These are phyloP conservation scores for Rhodomyrtus psidioides DNA, from an alignment of 441 rosid genomes.

Conservation along the genomic window DNA sequence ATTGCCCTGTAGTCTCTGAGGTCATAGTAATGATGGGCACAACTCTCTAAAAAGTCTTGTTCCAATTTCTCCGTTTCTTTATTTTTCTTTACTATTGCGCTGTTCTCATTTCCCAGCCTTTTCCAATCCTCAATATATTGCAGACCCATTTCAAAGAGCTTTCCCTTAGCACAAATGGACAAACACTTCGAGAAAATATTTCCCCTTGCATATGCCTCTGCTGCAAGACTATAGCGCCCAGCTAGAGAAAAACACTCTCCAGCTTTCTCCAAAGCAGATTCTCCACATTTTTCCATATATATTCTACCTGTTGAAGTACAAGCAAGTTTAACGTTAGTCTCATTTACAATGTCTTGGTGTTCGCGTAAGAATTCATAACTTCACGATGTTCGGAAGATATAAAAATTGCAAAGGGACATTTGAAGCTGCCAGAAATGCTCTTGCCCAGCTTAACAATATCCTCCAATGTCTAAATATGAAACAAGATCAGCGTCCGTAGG, in stretches of 20 bases:
- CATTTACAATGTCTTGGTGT: not conserved
- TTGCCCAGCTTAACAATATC: not conserved
- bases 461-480: not conserved
- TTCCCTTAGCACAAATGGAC: conserved; percentile 26
- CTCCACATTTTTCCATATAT: conserved; percentile 32
- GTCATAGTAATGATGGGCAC: too few species aligned
- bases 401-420: not conserved
- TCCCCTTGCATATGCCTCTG: conserved; percentile 32
- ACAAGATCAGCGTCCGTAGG: not conserved
- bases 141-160: conserved; percentile 31
- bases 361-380: not conserved
- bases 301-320: conserved; percentile 23
- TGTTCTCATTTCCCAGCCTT: too few species aligned
- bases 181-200: conserved; percentile 21
- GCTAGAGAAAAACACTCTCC: too few species aligned
- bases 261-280: not conserved
- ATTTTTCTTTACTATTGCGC: too few species aligned
- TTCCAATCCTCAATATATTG: too few species aligned
- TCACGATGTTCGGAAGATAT: not conserved
- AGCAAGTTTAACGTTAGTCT: not conserved
- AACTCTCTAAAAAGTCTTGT: too few species aligned
- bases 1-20: too few species aligned
- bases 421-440: not conserved
- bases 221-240: conserved; percentile 24
- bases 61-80: too few species aligned